Conservation (phyloP, 257 asterid species). For the Rauvolfia tetraphylla region DNA sequence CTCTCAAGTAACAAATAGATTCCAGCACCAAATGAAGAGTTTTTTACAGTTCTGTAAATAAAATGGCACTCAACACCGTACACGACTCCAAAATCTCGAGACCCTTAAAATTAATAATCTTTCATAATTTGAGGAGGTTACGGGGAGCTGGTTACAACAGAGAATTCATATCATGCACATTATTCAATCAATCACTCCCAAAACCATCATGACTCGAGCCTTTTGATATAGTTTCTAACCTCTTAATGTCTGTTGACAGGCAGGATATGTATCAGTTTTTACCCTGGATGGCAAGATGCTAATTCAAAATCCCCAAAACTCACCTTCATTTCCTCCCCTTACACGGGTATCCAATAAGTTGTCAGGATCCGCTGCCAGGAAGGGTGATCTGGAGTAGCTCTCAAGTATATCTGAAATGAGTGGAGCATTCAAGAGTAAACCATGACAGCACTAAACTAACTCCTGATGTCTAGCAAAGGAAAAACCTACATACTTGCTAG, state of each 20-base stretch:
- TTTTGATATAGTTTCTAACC: slow-evolving; percentile 52
- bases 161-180: slow-evolving; percentile 20
- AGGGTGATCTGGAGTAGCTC: slow-evolving; percentile 76
- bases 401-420: slow-evolving; percentile 63
- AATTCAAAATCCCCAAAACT: slow-evolving; percentile 9
- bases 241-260: slow-evolving; percentile 40
- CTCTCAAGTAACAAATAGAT: background rate
- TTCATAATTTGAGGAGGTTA: background rate
- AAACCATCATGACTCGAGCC: slow-evolving; percentile 54
- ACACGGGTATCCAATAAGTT: slow-evolving; percentile 48
- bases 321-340: slow-evolving; percentile 62
- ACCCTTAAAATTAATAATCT: too few relatives aligned
- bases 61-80: background rate
- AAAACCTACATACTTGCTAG: background rate
- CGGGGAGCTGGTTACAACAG: background rate
- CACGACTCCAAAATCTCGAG: background rate
- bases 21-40: background rate
- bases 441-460: slow-evolving; percentile 1
- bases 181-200: slow-evolving; percentile 38
- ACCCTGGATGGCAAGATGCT: slow-evolving; percentile 4
- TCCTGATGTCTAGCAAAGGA: background rate
- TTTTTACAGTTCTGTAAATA: background rate
- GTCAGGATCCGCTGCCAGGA: slow-evolving; percentile 47
- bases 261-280: slow-evolving; percentile 11
- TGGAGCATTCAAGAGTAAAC: slow-evolving; percentile 9